Conservation (phyloP, 306 rosid species). For the Sicyos edulis region DNA sequence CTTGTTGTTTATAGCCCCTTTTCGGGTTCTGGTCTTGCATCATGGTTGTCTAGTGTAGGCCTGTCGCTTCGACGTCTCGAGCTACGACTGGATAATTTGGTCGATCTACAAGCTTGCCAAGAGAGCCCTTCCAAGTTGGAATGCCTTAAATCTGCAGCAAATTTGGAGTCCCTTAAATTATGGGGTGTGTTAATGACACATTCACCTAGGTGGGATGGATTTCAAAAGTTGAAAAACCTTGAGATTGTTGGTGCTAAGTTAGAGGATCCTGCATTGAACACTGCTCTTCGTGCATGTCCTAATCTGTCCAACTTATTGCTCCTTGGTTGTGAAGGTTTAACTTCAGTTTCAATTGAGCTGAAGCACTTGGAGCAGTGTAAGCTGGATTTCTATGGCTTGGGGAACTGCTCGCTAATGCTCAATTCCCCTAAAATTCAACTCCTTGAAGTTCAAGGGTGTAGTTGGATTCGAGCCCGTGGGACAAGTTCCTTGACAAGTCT, state of each 20-base stretch:
- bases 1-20: conserved; percentile 80
- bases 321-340: conserved; percentile 82
- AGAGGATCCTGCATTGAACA: conserved; percentile 50
- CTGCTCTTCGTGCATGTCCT: conserved; percentile 58
- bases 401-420: conserved; percentile 58
- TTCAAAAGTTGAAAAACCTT: conserved; percentile 59
- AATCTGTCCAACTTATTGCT: conserved; percentile 56
- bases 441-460: conserved; percentile 96
- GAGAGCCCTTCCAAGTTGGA: conserved; percentile 68
- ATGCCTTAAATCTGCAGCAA: conserved; percentile 50
- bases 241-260: conserved; percentile 79
- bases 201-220: conserved; percentile 70
- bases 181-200: conserved; percentile 82
- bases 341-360: conserved; percentile 55
- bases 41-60: conserved; percentile 61
- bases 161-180: conserved; percentile 66
- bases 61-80: conserved; percentile 59
- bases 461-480: conserved; percentile 72
- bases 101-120: conserved; percentile 31
- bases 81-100: conserved; percentile 80
- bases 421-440: conserved; percentile 56
- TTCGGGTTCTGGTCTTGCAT: conserved; percentile 65
- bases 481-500: conserved; percentile 55
- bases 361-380: conserved; percentile 63
- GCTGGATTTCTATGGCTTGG: conserved; percentile 79